These are phyloP conservation scores for Gentiana macrophylla DNA, from an alignment of 257 asterid species.

Conservation along the genomic window DNA sequence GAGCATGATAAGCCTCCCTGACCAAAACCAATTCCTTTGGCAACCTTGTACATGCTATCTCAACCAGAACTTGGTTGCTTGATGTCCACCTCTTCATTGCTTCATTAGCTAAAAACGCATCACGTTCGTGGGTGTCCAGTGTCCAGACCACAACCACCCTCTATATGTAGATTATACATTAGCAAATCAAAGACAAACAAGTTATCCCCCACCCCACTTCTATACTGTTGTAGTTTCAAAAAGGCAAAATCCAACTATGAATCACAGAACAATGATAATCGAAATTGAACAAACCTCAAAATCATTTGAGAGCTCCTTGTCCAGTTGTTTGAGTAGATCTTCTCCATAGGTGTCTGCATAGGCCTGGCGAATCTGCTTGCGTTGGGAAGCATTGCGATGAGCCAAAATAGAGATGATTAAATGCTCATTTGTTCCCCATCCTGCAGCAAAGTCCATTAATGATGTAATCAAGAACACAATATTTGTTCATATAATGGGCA, in stretches of 20 bases:
- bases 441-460: slow-evolving; percentile 18
- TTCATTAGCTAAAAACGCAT: slow-evolving; percentile 67
- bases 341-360: slow-evolving; percentile 69
- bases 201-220: too few relatives aligned
- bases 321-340: slow-evolving; percentile 75
- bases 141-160: slow-evolving; percentile 48
- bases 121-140: slow-evolving; percentile 68
- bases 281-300: slow-evolving; percentile 49
- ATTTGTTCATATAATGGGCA: too few relatives aligned
- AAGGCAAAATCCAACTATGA: too few relatives aligned
- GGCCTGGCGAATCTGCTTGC: slow-evolving; percentile 45
- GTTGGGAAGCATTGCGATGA: slow-evolving; percentile 69
- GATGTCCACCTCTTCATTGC: slow-evolving; percentile 67
- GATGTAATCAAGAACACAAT: too few relatives aligned
- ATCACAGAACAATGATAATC: neutral
- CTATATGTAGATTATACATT: too few relatives aligned
- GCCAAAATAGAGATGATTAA: slow-evolving; percentile 85
- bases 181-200: too few relatives aligned
- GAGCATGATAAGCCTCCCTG: slow-evolving; percentile 82
- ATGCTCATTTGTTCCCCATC: slow-evolving; percentile 96
- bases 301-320: slow-evolving; percentile 67
- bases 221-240: too few relatives aligned
- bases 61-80: slow-evolving; percentile 64
- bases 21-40: slow-evolving; percentile 56
- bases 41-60: slow-evolving; percentile 82